Evolutionary conservation across 441 rosid species (phyloP), one percentile per base, ranked within the genome.

Genomic region (Arabidopsis lyrata): DNA sequence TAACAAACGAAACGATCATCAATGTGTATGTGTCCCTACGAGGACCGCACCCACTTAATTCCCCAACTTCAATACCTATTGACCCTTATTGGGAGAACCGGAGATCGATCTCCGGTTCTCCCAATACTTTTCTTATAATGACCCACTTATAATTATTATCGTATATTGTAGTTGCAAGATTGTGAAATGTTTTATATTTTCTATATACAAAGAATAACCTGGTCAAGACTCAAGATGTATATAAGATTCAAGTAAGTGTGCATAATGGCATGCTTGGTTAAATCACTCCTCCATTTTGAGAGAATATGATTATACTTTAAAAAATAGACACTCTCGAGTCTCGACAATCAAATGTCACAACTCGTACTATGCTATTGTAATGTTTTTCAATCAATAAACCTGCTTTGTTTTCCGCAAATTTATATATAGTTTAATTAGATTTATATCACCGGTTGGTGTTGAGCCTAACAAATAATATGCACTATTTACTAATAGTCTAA

Each of bases 21-120:
- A 63, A 76, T 76, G 42, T 75, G 35, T 53, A 63, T 63, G 71
- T 76, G 80, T 70, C 80, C 80, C 75, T 32, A 70, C 76, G 66
- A 76, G 80, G 80, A 76, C 80, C 76, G 80, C 72, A 70, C 66
- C 78, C 60, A 76, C 79, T 76, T 75, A 61, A 61, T 53, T 68
- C 64, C 68, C 32, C 62, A 61, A 75, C 74, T 75, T 76, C 65
- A 63, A 70, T 48, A 70, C 62, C 62, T 70, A 48, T 63, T 76
- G 75, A 76, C 75, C 79, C 27, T 13, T n/a, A n/a, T n/a, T n/a
- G n/a, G n/a, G n/a, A n/a, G n/a, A n/a, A n/a, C n/a, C n/a, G n/a
- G n/a, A n/a, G n/a, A n/a, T n/a, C n/a, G n/a, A n/a, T n/a, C n/a
- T n/a, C n/a, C n/a, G n/a, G n/a, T n/a, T n/a, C n/a, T n/a, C n/a